Base-by-base conservation (phyloP, 441 rosid species). In the Gossypium laxum region DNA sequence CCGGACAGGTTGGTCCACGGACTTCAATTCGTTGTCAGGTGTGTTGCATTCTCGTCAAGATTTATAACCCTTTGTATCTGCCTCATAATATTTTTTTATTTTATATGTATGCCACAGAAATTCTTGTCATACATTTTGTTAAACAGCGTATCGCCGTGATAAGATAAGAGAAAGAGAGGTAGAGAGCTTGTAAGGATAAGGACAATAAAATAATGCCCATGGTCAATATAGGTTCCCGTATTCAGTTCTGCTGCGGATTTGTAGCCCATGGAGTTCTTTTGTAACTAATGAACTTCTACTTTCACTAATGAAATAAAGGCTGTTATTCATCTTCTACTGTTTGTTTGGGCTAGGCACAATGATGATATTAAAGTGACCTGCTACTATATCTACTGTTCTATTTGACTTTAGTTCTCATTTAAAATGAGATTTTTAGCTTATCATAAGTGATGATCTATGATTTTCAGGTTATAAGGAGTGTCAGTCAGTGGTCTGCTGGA, bases 401-500 rank as follows among this genome's bases (percentile, higher is more conserved):
- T 47, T 47, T 6, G 34, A 66, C 57, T 14, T 48, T 7, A 41
- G 15, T 66, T 48, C 50, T 67, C 45, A 8, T 50, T 34, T 69
- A 5, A 21, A 32, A 30, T 10, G 58, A 69, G 52, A 66, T 32
- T 52, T 54, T 54, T 10, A 43, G n/a, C 38, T n/a, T 21, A n/a
- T 21, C 17, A 43, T 58, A 4, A 10, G 3, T 48, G 24, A 41
- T 67, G 11, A 12, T 52, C 58, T 52, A 3, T 50, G 4, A 55
- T 1, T 83, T 81, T 65, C 92, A 92, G 99, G 86, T 95, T 73
- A 80, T 92, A 79, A 81, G 99, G 79, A 95, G 98, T 81, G 99
- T 91, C 79, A 95, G 99, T 78, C 98, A 91, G 76, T 92, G 99
- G 99, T 95, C 98, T 75, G 95, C 98, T 61, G 99, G 99, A 83